Base-by-base conservation (phyloP, 352 stramenopile genomes). In the Phytopythium sindhum region DNA sequence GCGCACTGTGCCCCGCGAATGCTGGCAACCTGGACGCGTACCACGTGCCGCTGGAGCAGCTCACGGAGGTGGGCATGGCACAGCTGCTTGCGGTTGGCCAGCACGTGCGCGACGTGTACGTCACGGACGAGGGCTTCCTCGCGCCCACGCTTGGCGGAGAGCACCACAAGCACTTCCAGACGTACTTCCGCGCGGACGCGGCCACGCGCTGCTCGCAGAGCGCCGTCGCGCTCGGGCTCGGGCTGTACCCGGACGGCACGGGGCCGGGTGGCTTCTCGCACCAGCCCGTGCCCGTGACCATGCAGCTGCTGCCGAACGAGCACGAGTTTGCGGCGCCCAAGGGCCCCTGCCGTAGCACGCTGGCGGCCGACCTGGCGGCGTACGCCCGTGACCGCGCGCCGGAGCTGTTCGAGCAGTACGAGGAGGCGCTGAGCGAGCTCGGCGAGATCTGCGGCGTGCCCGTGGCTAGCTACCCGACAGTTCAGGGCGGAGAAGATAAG, bases 241-340 rank as follows among this genome's bases (percentile, higher is more conserved):
- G 87, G 1, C 64, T 95, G 29, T 95, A 95, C 56, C 87, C 87
- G 31, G 83, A 93, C 63, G 84, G 84, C 62, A 91, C 84, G 3
- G 87, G 84, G 2, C 87, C 87, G 2, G 35, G 47, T 4, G 83
- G 83, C 19, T 95, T 91, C 60, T 67, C 71, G 26, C 81, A 81
- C 51, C 76, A 94, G 52, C 85, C 80, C 28, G 85, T 95, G 61
- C 84, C 87, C 6, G 84, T 95, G 61, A 93, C 84, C 41, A 95
- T 95, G 87, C 80, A 95, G 63, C 64, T 93, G 44, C 54, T 95
- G 50, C 70, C 80, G 62, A 93, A 95, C 60, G 87, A 95, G 58
- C 87, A 95, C 64, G 87, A 81, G 0, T 95, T 95, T 66, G 87
- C 87, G 19, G 87, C 87, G 21, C 83, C 87, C 24, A 93, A 93